Base-by-base conservation (phyloP, 345 rosid genomes). In the Gossypium turneri region DNA sequence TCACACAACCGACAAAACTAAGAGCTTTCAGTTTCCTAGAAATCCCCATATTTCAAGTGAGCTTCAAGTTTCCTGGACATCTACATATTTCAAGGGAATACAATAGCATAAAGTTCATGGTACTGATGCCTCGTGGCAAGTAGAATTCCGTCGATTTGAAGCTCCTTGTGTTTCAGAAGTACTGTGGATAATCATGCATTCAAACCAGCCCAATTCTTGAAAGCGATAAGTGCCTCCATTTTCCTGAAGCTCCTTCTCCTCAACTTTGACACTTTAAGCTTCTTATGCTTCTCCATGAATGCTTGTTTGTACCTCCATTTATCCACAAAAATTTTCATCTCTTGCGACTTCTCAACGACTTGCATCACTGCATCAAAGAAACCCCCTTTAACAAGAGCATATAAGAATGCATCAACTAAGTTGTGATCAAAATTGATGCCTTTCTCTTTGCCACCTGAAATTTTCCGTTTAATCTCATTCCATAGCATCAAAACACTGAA, bases 291-390 rank as follows among this genome's bases (percentile, higher is more conserved):
- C 89, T 91, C 98, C 99, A 95, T 95, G 79, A 90, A 93, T 41
- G 96, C 97, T 82, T 93, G 99, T 82, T 93, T 93, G 87, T 93
- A 93, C 81, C 89, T 93, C 97, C 98, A 95, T 80, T 93, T 95
- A 82, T 95, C 97, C 59, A 93, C 90, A 83, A 95, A 93, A 71
- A 93, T 83, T 83, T 88, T 95, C 97, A 85, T 88, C 81, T 93
- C 93, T 69, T 88, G 94, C 79, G 97, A 89, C 81, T 87, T 93
- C 72, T 92, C 93, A 62, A 92, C 89, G 67, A 95, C 98, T 88
- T 93, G 97, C 99, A 95, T 93, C 73, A 86, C 98, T 0, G 94
- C 96, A 77, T 95, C 99, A 70, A 95, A 95, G 88, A 88, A 95
- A 53, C 98, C 97, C 57, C 97, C 99, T 81, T 90, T 95, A n/a